phyloP scores from a whole-genome alignment of 495 filamentous ascomycete species.

The Talaromyces wortmannii region DNA sequence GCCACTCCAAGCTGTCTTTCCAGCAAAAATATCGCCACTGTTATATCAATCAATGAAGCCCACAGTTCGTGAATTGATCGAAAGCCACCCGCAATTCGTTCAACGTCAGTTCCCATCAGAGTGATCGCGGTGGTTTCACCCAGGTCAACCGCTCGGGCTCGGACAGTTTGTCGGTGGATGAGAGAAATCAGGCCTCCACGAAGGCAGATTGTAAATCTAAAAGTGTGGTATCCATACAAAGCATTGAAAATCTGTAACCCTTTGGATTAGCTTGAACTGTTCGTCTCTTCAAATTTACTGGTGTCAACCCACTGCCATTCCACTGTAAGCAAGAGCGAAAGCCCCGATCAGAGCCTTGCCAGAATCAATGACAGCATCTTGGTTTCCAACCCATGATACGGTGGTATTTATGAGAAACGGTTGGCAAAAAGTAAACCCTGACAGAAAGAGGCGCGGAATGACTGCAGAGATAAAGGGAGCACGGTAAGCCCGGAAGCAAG shows the following conservation, averaged over 20 bases:
- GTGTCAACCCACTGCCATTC: constrained; percentile 26
- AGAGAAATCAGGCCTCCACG: constrained; percentile 50
- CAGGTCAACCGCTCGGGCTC: constrained; percentile 26
- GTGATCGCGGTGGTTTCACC: constrained; percentile 42
- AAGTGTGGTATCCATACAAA: constrained; percentile 44
- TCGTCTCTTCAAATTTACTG: too few species aligned
- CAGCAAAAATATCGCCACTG: constrained; percentile 44
- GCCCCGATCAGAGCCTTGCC: constrained; percentile 50
- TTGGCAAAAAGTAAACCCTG: constrained; percentile 55
- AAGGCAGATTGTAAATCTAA: constrained; percentile 50
- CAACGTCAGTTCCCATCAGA: constrained; percentile 51
- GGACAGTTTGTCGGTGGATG: constrained; percentile 44
- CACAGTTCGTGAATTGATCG: constrained; percentile 38
- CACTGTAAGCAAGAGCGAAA: constrained; percentile 36
- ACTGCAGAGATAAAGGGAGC: constrained; percentile 38
- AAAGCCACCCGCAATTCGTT: constrained; percentile 33
- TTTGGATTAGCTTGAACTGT: too few species aligned
- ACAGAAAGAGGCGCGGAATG: constrained; percentile 44
- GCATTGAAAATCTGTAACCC: constrained; percentile 18
- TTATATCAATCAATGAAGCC: constrained; percentile 46
- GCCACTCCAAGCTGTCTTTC: constrained; percentile 39
- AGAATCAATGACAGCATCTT: constrained; percentile 30
- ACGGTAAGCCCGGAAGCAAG: constrained; percentile 37
- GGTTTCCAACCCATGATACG: constrained; percentile 30
- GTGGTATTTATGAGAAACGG: constrained; percentile 54